Evolutionary conservation across 2,329 filamentous ascomycete genomes (phyloP).

Genomic region (Tolypocladium inflatum): DNA sequence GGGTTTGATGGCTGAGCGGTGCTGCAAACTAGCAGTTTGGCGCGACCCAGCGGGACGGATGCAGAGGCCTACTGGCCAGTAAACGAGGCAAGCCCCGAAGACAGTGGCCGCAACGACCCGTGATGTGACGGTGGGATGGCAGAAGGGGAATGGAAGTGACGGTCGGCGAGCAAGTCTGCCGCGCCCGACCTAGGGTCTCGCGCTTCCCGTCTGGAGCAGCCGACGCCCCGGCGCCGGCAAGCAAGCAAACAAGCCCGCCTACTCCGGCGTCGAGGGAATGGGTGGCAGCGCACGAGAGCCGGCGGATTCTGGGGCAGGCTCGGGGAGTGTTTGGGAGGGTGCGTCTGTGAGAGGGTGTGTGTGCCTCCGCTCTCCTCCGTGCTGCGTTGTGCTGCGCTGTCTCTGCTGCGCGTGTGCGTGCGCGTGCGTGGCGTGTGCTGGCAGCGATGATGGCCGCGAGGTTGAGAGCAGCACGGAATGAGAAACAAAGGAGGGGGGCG

Average conservation of each 20-base stretch:
- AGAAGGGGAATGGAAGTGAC: not conserved
- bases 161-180: not conserved
- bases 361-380: not conserved
- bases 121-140: not conserved
- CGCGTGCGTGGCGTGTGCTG: not conserved
- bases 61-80: not conserved
- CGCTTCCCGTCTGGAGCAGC: not conserved
- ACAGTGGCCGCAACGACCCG: not conserved
- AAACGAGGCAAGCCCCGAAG: not conserved
- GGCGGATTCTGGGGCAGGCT: not conserved
- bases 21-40: slow-evolving; percentile 1
- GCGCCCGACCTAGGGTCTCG: not conserved
- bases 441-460: not conserved
- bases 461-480: not conserved
- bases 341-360: not conserved
- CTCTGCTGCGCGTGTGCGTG: not conserved
- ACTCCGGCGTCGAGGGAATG: not conserved
- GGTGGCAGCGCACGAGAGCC: not conserved
- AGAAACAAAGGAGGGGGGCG: not conserved
- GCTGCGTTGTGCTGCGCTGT: not conserved
- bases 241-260: not conserved
- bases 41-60: slow-evolving; percentile 5
- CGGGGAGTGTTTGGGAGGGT: not conserved
- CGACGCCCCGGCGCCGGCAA: not conserved
- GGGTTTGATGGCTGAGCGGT: not conserved